Percentiles rank a stretch among this genome's conserved stretches.
Evolutionary conservation across 1,284 basidiomycete species (phyloP).

Genomic region (Moesziomyces globuligerus): DNA sequence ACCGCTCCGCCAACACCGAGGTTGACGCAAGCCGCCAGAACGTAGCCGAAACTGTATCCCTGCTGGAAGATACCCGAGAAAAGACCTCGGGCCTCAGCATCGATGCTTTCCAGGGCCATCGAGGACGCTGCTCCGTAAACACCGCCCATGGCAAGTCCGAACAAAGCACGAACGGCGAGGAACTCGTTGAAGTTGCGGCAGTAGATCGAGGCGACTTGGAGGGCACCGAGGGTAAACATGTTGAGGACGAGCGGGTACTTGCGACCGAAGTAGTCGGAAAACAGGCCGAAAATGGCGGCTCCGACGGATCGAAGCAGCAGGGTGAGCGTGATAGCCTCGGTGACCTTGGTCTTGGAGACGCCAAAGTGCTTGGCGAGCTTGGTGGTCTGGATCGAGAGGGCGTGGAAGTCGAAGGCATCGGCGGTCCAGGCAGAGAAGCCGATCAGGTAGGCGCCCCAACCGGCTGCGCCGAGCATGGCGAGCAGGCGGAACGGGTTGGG

Average conservation of each 20-base stretch:
- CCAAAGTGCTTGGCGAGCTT: slow-evolving; percentile 47
- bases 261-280: slow-evolving; percentile 70
- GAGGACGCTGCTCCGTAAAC: slow-evolving; percentile 37
- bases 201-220: slow-evolving; percentile 51
- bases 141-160: slow-evolving; percentile 54
- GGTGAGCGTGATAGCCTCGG: slow-evolving; percentile 49
- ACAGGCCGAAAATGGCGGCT: slow-evolving; percentile 52
- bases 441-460: slow-evolving; percentile 48
- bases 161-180: slow-evolving; percentile 53
- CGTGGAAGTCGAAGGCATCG: slow-evolving; percentile 53
- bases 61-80: slow-evolving; percentile 54
- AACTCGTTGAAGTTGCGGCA: slow-evolving; percentile 38
- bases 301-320: slow-evolving; percentile 50
- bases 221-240: slow-evolving; percentile 45
- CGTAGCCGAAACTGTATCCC: slow-evolving; percentile 53
- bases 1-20: slow-evolving; percentile 43
- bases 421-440: slow-evolving; percentile 48
- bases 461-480: slow-evolving; percentile 20
- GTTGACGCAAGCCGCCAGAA: slow-evolving; percentile 53
- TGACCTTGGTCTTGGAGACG: slow-evolving; percentile 47
- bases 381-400: slow-evolving; percentile 46
- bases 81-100: slow-evolving; percentile 49
- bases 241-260: slow-evolving; percentile 54
- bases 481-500: slow-evolving; percentile 42
- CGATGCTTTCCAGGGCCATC: slow-evolving; percentile 48